Percentiles rank a stretch among this genome's conserved stretches.
phyloP scores from a whole-genome alignment of 208 protist species.

The Trichomonas vaginalis region DNA sequence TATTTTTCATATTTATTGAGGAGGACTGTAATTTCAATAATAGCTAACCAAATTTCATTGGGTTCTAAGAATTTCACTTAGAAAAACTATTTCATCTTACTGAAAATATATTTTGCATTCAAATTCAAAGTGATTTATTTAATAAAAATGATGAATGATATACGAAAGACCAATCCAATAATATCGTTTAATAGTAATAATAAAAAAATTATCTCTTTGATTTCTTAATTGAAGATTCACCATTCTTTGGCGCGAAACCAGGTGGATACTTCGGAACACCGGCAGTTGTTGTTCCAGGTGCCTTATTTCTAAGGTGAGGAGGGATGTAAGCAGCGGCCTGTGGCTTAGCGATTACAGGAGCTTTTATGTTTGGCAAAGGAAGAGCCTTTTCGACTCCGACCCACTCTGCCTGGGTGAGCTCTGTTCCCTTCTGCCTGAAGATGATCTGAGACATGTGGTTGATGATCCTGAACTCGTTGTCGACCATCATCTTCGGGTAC shows the following conservation, averaged over 20 bases:
- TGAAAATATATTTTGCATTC: too few species aligned
- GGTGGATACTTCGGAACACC: background rate
- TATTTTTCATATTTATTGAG: too few species aligned
- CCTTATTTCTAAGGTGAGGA: background rate
- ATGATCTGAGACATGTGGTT: background rate
- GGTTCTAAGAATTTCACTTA: too few species aligned
- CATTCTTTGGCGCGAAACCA: background rate
- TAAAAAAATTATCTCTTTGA: background rate
- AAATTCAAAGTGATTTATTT: too few species aligned
- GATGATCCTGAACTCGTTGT: background rate
- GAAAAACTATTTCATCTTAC: too few species aligned
- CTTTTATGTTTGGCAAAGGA: background rate
- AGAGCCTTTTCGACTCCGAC: background rate
- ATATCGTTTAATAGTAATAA: background rate
- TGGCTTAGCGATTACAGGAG: background rate
- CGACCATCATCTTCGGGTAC: background rate
- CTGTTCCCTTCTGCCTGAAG: background rate
- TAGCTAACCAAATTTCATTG: too few species aligned
- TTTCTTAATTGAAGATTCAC: background rate
- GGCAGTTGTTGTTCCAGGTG: background rate
- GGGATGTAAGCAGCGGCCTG: background rate
- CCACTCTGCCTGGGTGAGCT: background rate
- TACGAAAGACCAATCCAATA: too few species aligned
- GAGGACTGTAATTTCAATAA: too few species aligned
- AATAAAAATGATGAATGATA: too few species aligned